These are phyloP conservation scores for Fragaria vesca DNA, from an alignment of 306 rosid genomes.

Conservation along the genomic window DNA sequence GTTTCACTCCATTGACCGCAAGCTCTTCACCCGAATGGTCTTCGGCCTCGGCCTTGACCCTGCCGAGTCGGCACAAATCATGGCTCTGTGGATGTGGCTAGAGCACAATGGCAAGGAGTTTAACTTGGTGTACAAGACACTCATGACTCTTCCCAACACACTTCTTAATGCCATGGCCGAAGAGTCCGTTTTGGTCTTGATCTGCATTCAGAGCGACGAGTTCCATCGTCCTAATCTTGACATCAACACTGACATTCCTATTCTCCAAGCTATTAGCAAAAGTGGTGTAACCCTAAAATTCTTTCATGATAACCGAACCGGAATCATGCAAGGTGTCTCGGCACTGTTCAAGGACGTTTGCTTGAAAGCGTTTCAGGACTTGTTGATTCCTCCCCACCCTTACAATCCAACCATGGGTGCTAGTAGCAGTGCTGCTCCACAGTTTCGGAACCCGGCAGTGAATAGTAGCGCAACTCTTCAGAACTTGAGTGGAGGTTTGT, in stretches of 20 bases:
- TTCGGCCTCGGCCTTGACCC: slow-evolving; percentile 41
- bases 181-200: slow-evolving; percentile 37
- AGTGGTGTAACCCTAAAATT: slow-evolving; percentile 26
- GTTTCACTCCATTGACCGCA: slow-evolving; percentile 61
- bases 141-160: slow-evolving; percentile 31
- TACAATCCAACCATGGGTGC: not conserved
- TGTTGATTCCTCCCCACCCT: slow-evolving; percentile 21
- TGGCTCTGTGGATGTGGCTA: slow-evolving; percentile 67
- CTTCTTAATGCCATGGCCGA: slow-evolving; percentile 32
- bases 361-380: slow-evolving; percentile 44
- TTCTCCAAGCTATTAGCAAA: slow-evolving; percentile 30
- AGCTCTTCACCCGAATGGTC: slow-evolving; percentile 47
- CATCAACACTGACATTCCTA: slow-evolving; percentile 24
- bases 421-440: not conserved
- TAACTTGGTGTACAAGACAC: slow-evolving; percentile 18
- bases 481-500: not conserved
- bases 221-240: not conserved
- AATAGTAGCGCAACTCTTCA: not conserved
- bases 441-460: not conserved
- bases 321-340: slow-evolving; percentile 20
- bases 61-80: slow-evolving; percentile 33
- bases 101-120: slow-evolving; percentile 29
- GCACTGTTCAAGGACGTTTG: slow-evolving; percentile 40
- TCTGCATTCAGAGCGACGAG: slow-evolving; percentile 32
- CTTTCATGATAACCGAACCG: slow-evolving; percentile 34